Percentiles rank a stretch among this genome's conserved stretches.
phyloP scores from a whole-genome alignment of 1,284 basidiomycete genomes.

The Acaromyces ingoldii region DNA sequence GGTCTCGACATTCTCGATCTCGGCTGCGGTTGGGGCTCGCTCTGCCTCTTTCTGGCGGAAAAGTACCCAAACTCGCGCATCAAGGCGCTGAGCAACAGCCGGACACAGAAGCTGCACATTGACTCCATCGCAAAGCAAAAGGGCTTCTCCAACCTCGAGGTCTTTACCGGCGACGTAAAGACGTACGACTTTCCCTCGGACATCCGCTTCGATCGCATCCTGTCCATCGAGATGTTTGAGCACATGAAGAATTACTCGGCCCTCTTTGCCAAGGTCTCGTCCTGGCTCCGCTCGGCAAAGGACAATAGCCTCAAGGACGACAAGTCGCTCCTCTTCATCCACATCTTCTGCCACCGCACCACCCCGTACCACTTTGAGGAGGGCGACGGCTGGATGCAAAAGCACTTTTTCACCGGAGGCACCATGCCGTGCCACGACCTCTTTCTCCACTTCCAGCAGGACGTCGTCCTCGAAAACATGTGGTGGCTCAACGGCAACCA shows the following conservation, averaged over 20 bases:
- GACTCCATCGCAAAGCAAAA: slow-evolving; percentile 59
- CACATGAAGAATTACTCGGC: slow-evolving; percentile 61
- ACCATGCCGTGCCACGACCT: slow-evolving; percentile 57
- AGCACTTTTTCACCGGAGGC: slow-evolving; percentile 68
- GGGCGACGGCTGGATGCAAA: slow-evolving; percentile 66
- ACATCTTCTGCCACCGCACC: slow-evolving; percentile 66
- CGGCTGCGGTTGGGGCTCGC: slow-evolving; percentile 72
- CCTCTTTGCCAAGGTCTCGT: slow-evolving; percentile 64
- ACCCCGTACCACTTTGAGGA: slow-evolving; percentile 68
- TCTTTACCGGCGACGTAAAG: slow-evolving; percentile 69
- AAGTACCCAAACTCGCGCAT: slow-evolving; percentile 68
- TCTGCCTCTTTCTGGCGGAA: slow-evolving; percentile 67
- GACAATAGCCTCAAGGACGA: slow-evolving; percentile 49
- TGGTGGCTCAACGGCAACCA: slow-evolving; percentile 60
- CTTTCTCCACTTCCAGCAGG: slow-evolving; percentile 67
- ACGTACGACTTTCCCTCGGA: slow-evolving; percentile 59
- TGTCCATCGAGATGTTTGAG: slow-evolving; percentile 79
- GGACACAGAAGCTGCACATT: slow-evolving; percentile 67
- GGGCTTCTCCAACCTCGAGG: slow-evolving; percentile 62
- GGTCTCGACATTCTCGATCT: slow-evolving; percentile 67
- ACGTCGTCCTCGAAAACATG: slow-evolving; percentile 60
- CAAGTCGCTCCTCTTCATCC: slow-evolving; percentile 63
- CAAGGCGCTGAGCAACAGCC: slow-evolving; percentile 66
- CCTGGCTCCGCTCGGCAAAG: slow-evolving; percentile 60
- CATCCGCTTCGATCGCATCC: slow-evolving; percentile 62